Evolutionary conservation across 2,329 filamentous ascomycete genomes (phyloP), one percentile per base, ranked within the genome.

Genomic region (Byssothecium circinans): DNA sequence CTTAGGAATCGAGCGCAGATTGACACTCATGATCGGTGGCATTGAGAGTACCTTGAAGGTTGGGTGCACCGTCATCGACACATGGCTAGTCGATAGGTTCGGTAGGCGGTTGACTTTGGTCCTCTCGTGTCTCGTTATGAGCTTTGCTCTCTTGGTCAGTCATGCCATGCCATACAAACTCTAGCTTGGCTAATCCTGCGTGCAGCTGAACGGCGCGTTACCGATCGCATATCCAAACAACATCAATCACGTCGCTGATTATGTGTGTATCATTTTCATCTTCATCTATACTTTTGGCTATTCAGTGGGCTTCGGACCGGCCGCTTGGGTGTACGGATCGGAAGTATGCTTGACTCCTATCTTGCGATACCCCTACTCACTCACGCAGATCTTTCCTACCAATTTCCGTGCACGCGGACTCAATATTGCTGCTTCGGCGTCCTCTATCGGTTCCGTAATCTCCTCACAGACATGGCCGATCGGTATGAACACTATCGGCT

Each of bases 261-360:
- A 77, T 36, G 61, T 71, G 3, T 82, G 80, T 56, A 74, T 82
- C 18, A 67, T 77, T 10, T 82, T 82, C 57, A 78, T 83, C 33
- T 83, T 83, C 58, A 67, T 83, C 35, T 84, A 81, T 60, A 78
- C 80, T 7, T 72, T 83, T 41, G 81, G 81, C 0, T 83, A 81
- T 58, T 81, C 78, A 41, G 70, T 83, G 51, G 79, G 81, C 0
- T 81, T 83, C 35, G 81, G 81, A 0, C 79, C 81, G 0, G 76
- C 79, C 1, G 74, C 79, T 0, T 84, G 81, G 81, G 78, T 83
- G 0, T 83, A 83, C 50, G 78, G 78, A n/a, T 75, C 79, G 0
- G 81, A 84, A 69, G 78, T 80, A 51, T 19, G 64, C 41, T 11
- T 15, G 8, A 11, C 11, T 34, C 19, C 5, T 20, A 11, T 2